Evolutionary conservation across 2,329 filamentous ascomycete species (phyloP), one percentile per base, ranked within the genome.

Genomic region (Cladorrhinum sp.): DNA sequence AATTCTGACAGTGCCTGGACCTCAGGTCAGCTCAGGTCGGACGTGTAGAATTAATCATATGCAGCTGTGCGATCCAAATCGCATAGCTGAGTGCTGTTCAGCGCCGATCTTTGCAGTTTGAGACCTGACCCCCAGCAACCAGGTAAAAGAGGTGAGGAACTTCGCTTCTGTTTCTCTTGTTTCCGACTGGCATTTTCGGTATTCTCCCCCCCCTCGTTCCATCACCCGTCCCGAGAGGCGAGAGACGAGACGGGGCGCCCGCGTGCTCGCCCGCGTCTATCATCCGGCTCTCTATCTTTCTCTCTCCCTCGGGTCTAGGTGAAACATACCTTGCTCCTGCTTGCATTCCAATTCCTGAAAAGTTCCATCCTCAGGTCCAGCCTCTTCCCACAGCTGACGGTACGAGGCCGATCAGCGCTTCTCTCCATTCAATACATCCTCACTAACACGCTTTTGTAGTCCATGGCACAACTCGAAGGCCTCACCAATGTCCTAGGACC

Each of bases 391-490:
- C 41, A 10, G 41, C 41, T 45, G 41, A 45, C 8, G 41, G 16
- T 45, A 22, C 41, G 41, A 45, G n/a, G 41, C n/a, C n/a, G n/a
- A 22, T 45, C 41, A 18, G 16, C 16, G 8, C n/a, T 45, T 18
- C n/a, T 45, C 41, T 20, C 41, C 41, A 36, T 36, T 45, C 41
- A 45, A 45, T 45, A 56, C 23, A 13, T 50, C 38, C 18, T 52
- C 62, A 54, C 57, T 60, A 55, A 62, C 61, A 58, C 50, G 27
- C 50, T 48, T 45, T 45, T 27, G 60, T 61, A 68, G 63, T 66
- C 62, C 65, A 69, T 69, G 67, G 67, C 66, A 69, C 61, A 64
- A 61, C 64, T 62, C 55, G 55, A 62, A 63, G 63, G 60, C 61
- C 49, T 63, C 62, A 50, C 59, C 56, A 63, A 64, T 65, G 66